Percentiles rank a stretch among this genome's conserved stretches.
These are phyloP conservation scores for Suillus bovinus DNA, from an alignment of 768 basidiomycete species.

Conservation along the genomic window DNA sequence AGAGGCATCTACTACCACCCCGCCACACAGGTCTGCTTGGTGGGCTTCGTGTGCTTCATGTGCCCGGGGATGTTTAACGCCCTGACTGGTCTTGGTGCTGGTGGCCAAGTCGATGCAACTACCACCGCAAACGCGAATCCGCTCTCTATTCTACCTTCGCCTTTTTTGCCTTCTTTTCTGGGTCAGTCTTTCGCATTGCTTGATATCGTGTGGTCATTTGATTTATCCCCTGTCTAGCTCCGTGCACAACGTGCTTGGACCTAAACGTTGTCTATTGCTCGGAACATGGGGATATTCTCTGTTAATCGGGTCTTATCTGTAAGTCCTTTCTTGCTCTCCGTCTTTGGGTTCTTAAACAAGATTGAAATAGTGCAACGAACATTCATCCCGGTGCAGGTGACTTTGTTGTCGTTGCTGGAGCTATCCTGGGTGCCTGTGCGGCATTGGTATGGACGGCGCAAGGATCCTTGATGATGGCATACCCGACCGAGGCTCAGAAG, in stretches of 20 bases:
- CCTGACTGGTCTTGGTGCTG: conserved; percentile 76
- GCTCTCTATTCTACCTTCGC: conserved; percentile 70
- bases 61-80: conserved; percentile 75
- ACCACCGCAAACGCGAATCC: conserved; percentile 70
- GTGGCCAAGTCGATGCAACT: conserved; percentile 66
- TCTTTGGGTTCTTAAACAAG: not conserved
- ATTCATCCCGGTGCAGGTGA: conserved; percentile 60
- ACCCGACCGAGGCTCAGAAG: conserved; percentile 79
- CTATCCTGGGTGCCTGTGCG: conserved; percentile 72
- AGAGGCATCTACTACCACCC: conserved; percentile 61
- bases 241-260: conserved; percentile 80
- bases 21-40: conserved; percentile 45
- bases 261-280: conserved; percentile 67
- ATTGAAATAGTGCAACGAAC: conserved; percentile 58
- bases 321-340: conserved; percentile 24
- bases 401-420: conserved; percentile 73
- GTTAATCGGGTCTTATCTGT: conserved; percentile 76
- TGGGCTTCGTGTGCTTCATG: conserved; percentile 70
- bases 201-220: not conserved
- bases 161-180: conserved; percentile 64
- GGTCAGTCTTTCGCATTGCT: conserved; percentile 41
- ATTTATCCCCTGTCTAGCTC: conserved; percentile 53
- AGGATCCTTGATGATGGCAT: conserved; percentile 82
- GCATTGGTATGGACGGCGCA: conserved; percentile 81
- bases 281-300: conserved; percentile 78